These are phyloP conservation scores for Blastobotrys chiropterorum DNA, from an alignment of 805 yeast genomes.

Conservation along the genomic window DNA sequence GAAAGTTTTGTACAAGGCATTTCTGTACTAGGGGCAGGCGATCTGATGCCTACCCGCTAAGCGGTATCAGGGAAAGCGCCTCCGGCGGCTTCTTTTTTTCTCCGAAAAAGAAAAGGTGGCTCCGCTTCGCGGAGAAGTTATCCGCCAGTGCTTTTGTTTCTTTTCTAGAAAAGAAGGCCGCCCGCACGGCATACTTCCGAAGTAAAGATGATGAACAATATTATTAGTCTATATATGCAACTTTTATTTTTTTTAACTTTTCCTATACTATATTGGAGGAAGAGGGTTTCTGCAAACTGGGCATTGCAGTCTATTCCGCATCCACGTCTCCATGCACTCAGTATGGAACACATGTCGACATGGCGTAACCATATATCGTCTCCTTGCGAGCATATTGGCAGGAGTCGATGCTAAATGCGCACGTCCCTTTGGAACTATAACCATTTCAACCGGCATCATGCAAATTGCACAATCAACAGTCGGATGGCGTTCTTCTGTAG, in stretches of 20 bases:
- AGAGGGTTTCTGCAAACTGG: conserved; percentile 84
- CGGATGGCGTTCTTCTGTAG: conserved; percentile 28
- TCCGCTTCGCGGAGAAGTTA: too few relatives aligned
- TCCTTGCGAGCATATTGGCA: conserved; percentile 29
- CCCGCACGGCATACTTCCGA: too few relatives aligned
- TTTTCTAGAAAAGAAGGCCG: too few relatives aligned
- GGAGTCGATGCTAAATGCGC: conserved; percentile 22
- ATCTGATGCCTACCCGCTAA: too few relatives aligned
- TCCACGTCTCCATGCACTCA: conserved; percentile 87
- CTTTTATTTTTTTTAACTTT: too few relatives aligned
- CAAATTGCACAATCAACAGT: conserved; percentile 79
- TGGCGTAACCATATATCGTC: conserved; percentile 59
- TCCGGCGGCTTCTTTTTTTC: too few relatives aligned
- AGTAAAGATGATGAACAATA: too few relatives aligned
- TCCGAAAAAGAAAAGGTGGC: too few relatives aligned
- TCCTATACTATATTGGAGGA: conserved; percentile 58
- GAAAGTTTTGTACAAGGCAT: too few relatives aligned
- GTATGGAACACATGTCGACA: conserved; percentile 88
- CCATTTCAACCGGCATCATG: conserved; percentile 66
- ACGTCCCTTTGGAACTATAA: conserved; percentile 22
- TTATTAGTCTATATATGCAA: neutral
- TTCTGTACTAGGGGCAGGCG: too few relatives aligned
- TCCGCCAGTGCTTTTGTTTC: too few relatives aligned
- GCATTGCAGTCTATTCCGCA: conserved; percentile 87
- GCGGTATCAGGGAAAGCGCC: too few relatives aligned